Base-by-base conservation (phyloP, 768 basidiomycete genomes). In the Clavaria fumosa region DNA sequence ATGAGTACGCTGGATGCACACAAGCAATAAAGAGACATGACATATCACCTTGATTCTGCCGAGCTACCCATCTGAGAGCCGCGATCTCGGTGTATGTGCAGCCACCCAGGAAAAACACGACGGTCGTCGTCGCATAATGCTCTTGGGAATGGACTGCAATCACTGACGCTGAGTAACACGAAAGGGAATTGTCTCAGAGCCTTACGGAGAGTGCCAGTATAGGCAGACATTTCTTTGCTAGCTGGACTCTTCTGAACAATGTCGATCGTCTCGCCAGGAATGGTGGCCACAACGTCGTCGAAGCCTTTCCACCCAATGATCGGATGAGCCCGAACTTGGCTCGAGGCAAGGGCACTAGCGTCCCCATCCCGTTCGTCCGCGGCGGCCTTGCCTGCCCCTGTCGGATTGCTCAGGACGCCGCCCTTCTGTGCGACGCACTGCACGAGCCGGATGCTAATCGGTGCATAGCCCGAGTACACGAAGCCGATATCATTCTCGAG, bases 21-120 rank as follows among this genome's bases (percentile, higher is more conserved):
- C 15, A 6, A 7, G 20, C 23, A n/a, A 34, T 26, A 14, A 23
- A 21, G 22, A 21, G 7, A n/a, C 11, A 18, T 7, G 21, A 41
- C 24, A 23, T 52, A 57, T 19, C 50, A 75, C 88, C 91, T 67
- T 69, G 71, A 46, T 79, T 80, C 54, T 89, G 88, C 47, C 78
- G 71, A 39, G 75, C 70, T 50, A 93, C 79, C 88, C 89, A 95
- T 53, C 95, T 68, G 46, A 99, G 54, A 4, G 93, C 93, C 24
- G 95, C 79, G 42, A 97, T 89, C 61, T 97, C 95, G 6, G 93
- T 93, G 49, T 85, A 95, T 9, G 95, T 99, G 54, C 90, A 90
- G 3, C 93, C 95, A 19, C 95, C 95, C 22, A 97, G 59, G 71
- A 97, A 96, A 60, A 96, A 95, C 7, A 99, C 83, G 12, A 93